These are phyloP conservation scores for Ascoidea asiatica DNA, from an alignment of 805 yeast genomes.

Conservation along the genomic window DNA sequence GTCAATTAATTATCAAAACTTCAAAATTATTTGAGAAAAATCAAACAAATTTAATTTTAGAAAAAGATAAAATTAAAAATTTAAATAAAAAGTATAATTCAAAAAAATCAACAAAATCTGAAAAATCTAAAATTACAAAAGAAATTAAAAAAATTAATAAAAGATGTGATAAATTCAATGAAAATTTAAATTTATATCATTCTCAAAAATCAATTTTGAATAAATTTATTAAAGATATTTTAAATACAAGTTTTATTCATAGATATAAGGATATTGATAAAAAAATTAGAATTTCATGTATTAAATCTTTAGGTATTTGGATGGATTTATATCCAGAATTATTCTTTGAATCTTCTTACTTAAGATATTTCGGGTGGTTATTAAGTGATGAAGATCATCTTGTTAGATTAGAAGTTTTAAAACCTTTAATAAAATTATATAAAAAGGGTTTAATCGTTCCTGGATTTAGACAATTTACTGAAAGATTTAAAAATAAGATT, in stretches of 20 bases:
- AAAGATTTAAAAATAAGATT: constrained; percentile 52
- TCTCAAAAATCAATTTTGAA: constrained; percentile 39
- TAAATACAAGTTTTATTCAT: constrained; percentile 54
- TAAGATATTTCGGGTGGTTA: constrained; percentile 76
- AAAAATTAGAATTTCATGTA: constrained; percentile 55
- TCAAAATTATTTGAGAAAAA: constrained; percentile 25
- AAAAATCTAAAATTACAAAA: constrained; percentile 18
- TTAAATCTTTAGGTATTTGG: constrained; percentile 53
- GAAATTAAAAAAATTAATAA: constrained; percentile 21
- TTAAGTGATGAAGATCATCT: constrained; percentile 52
- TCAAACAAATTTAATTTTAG: constrained; percentile 27
- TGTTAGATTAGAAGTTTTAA: constrained; percentile 56
- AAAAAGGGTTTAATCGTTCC: constrained; percentile 29
- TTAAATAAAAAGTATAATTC: constrained; percentile 20
- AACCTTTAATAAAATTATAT: constrained; percentile 36
- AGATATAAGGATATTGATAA: constrained; percentile 75
- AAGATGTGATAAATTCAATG: constrained; percentile 32
- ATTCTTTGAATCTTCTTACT: constrained; percentile 54
- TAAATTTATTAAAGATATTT: constrained; percentile 49
- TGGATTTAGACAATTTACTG: constrained; percentile 68
- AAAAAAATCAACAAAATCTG: constrained; percentile 20
- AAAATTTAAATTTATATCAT: constrained; percentile 26
- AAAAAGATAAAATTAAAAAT: constrained; percentile 20
- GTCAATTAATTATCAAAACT: constrained; percentile 30
- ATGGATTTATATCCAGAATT: constrained; percentile 56